Evolutionary conservation across 2,329 filamentous ascomycete genomes (phyloP).

Genomic region (Neofusicoccum ribis): DNA sequence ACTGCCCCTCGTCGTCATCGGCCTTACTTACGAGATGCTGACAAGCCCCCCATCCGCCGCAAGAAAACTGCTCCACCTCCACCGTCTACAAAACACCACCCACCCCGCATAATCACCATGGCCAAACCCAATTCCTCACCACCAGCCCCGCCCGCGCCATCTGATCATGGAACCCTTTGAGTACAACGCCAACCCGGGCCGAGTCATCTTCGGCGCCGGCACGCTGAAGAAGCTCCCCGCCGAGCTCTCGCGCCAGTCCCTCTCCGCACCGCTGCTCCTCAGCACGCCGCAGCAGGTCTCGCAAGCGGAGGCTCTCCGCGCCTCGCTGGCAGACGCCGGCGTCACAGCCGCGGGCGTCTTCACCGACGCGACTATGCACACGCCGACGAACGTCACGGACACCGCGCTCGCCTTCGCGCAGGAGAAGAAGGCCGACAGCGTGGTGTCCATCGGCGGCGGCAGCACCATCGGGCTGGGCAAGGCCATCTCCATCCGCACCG

Average conservation of each 20-base stretch:
- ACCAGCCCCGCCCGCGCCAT: background rate
- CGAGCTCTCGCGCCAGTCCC: conserved; percentile 47
- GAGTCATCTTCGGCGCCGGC: conserved; percentile 59
- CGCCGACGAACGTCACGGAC: conserved; percentile 58
- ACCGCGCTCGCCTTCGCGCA: conserved; percentile 53
- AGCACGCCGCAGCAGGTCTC: conserved; percentile 55
- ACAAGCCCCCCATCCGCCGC: no score
- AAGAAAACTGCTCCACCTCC: background rate
- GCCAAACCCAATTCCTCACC: background rate
- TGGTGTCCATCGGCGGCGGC: conserved; percentile 63
- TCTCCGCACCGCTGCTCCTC: conserved; percentile 56
- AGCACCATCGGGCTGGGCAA: conserved; percentile 61
- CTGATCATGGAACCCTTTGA: conserved; percentile 53
- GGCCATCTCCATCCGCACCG: conserved; percentile 35
- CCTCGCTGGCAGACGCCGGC: conserved; percentile 44
- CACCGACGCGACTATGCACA: conserved; percentile 63
- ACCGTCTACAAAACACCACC: background rate
- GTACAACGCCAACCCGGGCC: conserved; percentile 55
- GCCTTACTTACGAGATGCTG: background rate
- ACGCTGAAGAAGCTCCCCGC: conserved; percentile 51
- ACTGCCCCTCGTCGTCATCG: background rate
- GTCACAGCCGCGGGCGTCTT: conserved; percentile 51
- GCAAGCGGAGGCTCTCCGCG: conserved; percentile 48
- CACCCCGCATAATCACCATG: background rate
- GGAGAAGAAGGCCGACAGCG: conserved; percentile 51